Evolutionary conservation across 2,329 filamentous ascomycete genomes (phyloP).

Genomic region (Fusarium aywerte): DNA sequence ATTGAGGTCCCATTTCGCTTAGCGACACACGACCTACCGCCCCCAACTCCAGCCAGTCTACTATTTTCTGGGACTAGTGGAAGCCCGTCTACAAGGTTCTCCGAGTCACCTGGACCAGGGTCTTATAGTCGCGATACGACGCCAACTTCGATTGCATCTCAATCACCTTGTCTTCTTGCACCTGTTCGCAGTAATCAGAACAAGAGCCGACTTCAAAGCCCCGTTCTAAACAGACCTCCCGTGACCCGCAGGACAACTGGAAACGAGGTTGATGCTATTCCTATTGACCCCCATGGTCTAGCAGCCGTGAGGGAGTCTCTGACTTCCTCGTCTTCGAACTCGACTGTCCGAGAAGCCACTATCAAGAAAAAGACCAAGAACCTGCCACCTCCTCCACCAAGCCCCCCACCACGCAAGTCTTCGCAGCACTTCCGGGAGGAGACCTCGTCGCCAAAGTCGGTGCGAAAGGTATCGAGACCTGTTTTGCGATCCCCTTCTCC

Average conservation of each 20-base stretch:
- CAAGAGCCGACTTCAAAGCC: conserved; percentile 66
- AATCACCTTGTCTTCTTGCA: conserved; percentile 71
- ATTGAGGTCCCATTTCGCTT: conserved; percentile 66
- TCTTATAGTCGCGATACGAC: conserved; percentile 81
- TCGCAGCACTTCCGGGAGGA: conserved; percentile 64
- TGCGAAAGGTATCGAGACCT: conserved; percentile 47
- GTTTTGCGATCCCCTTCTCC: conserved; percentile 49
- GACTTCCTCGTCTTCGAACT: conserved; percentile 78
- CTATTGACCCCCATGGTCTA: conserved; percentile 66
- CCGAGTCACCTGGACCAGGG: conserved; percentile 75
- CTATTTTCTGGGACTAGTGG: conserved; percentile 72
- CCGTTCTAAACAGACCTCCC: conserved; percentile 66
- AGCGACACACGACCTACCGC: conserved; percentile 72
- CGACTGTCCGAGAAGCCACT: conserved; percentile 69
- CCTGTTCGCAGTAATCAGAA: conserved; percentile 58
- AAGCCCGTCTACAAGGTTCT: conserved; percentile 80
- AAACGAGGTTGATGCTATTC: conserved; percentile 60
- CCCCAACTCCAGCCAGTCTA: conserved; percentile 66
- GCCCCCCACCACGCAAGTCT: conserved; percentile 70
- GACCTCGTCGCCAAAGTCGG: conserved; percentile 54
- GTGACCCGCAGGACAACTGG: conserved; percentile 68
- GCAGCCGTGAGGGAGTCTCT: conserved; percentile 75
- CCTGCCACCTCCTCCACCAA: conserved; percentile 64
- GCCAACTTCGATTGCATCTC: conserved; percentile 80
- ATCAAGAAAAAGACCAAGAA: conserved; percentile 56